Percentiles rank a stretch among this genome's conserved stretches.
These are phyloP conservation scores for Leccinum griseonigrum DNA, from an alignment of 1,284 basidiomycete genomes.

Conservation along the genomic window DNA sequence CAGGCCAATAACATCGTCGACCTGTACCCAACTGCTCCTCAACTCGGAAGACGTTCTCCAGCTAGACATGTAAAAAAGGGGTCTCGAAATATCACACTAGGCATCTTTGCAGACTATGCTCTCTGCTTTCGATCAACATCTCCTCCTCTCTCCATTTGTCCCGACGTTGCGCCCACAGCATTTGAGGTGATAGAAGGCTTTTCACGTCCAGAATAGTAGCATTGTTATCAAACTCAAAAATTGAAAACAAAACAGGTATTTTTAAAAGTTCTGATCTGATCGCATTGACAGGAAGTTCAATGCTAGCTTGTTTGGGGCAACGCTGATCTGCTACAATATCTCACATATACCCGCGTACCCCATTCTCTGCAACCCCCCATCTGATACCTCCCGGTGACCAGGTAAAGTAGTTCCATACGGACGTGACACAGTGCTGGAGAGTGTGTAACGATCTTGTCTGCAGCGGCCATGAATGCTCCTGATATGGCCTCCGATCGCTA, in stretches of 20 bases:
- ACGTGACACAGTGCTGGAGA: background rate
- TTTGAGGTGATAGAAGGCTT: too few relatives aligned
- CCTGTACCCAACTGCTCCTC: too few relatives aligned
- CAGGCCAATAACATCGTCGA: background rate
- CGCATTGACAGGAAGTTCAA: background rate
- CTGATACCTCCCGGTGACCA: background rate
- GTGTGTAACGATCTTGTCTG: background rate
- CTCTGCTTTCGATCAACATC: background rate
- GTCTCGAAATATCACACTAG: background rate
- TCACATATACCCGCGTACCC: slow-evolving; percentile 23
- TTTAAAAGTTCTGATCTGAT: too few relatives aligned
- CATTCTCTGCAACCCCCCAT: background rate
- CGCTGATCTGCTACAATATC: background rate
- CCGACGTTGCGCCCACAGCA: background rate
- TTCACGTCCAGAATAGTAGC: too few relatives aligned
- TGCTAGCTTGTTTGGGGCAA: slow-evolving; percentile 1
- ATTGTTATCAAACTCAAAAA: too few relatives aligned
- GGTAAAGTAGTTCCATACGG: background rate
- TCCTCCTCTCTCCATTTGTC: background rate
- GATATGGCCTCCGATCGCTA: slow-evolving; percentile 16
- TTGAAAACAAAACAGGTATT: too few relatives aligned
- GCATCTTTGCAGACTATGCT: background rate
- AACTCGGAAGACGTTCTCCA: background rate
- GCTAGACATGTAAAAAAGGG: background rate
- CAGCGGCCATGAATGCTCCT: slow-evolving; percentile 16